Evolutionary conservation across 257 asterid genomes (phyloP).

Genomic region (Nicotiana obtusifolia): DNA sequence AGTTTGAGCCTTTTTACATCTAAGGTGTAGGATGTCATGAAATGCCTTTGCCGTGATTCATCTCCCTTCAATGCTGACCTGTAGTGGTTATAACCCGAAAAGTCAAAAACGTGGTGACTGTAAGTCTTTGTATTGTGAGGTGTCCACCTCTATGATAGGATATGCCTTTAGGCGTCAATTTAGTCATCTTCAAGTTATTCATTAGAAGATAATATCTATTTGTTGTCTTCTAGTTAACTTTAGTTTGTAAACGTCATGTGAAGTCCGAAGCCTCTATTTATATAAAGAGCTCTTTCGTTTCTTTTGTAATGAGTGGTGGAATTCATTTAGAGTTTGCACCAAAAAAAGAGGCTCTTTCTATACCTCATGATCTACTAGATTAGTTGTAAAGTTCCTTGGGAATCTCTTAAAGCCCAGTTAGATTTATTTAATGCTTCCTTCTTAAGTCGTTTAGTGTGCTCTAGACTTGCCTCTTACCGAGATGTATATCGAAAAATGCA

Average conservation of each 20-base stretch:
- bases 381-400: not conserved
- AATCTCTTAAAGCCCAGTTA: not conserved
- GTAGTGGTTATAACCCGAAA: not conserved
- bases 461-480: not conserved
- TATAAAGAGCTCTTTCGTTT: not conserved
- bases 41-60: not conserved
- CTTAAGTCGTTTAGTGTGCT: not conserved
- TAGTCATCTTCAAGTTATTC: not conserved
- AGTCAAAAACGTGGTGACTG: not conserved
- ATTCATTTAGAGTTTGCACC: not conserved
- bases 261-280: not conserved
- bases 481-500: not conserved
- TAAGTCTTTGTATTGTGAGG: not conserved
- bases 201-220: not conserved
- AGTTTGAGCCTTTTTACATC: not conserved
- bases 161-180: not conserved
- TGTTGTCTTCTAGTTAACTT: not conserved
- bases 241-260: not conserved
- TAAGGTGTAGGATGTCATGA: not conserved
- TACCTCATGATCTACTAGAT: too few species aligned
- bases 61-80: not conserved
- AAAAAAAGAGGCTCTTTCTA: not conserved
- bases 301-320: not conserved
- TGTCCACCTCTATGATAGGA: not conserved
- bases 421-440: not conserved